Evolutionary conservation across 805 yeast genomes (phyloP).

Genomic region (Metschnikowia chrysomelidarum): DNA sequence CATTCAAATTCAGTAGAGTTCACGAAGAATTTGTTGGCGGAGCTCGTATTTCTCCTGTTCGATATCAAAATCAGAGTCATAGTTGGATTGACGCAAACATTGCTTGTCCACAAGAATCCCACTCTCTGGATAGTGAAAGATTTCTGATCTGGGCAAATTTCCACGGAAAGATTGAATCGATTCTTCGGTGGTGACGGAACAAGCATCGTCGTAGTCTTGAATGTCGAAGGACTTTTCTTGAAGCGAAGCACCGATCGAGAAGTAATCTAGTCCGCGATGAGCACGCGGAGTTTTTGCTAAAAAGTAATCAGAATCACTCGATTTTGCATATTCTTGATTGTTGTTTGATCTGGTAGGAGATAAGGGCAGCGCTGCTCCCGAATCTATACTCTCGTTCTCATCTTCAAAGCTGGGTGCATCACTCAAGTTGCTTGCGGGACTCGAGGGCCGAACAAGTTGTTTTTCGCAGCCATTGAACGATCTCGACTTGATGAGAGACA

Average conservation of each 20-base stretch:
- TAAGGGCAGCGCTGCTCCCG: too few species aligned
- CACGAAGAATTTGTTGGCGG: slow-evolving; percentile 36
- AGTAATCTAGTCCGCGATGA: too few species aligned
- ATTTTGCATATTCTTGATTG: too few species aligned
- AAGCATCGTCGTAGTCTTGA: slow-evolving; percentile 17
- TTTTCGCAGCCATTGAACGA: too few species aligned
- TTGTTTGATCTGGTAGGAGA: too few species aligned
- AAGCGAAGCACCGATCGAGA: too few species aligned
- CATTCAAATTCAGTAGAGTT: slow-evolving; percentile 28
- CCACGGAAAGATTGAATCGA: slow-evolving; percentile 26
- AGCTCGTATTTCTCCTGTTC: slow-evolving; percentile 39
- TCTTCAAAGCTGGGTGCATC: too few species aligned
- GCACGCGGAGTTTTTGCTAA: too few species aligned
- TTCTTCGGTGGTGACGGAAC: slow-evolving; percentile 23
- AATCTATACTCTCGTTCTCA: too few species aligned
- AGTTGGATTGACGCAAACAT: slow-evolving; percentile 16
- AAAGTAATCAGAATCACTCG: too few species aligned
- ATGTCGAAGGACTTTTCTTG: slow-evolving; percentile 7
- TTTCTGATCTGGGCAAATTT: slow-evolving; percentile 15
- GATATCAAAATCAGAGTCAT: slow-evolving; percentile 21
- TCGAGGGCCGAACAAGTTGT: too few species aligned
- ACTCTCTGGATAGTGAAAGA: slow-evolving; percentile 17
- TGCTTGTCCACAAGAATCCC: slow-evolving; percentile 15
- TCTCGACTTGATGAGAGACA: slow-evolving; percentile 12
- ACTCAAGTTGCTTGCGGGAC: too few species aligned